Base-by-base conservation (phyloP, 2,329 filamentous ascomycete genomes). In the Ophioceras dolichostomum region DNA sequence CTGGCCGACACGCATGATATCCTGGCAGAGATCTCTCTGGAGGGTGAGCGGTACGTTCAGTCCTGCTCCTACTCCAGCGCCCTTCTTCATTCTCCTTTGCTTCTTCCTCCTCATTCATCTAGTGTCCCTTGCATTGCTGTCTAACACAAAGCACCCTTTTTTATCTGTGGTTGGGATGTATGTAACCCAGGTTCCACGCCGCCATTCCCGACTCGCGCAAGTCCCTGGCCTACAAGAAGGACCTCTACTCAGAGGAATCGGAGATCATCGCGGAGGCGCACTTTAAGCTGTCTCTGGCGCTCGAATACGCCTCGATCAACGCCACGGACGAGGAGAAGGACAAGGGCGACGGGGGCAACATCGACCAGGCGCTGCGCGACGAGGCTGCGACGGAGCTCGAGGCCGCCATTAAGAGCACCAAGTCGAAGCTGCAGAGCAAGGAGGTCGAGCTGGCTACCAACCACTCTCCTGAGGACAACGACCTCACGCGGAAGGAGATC, bases 11-110 rank as follows among this genome's bases (percentile, higher is more conserved):
- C 86, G 8, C 86, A 95, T 56, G 88, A 95, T 55, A 73, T 94
- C 39, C 82, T 96, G 43, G 84, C 88, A 9, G 91, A 98, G 60
- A 95, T 98, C 43, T 93, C 83, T n/a, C 68, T 98, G 20, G 91
- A 98, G 62, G 94, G 91, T 48, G 91, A 96, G 61, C 79, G 83
- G 64, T 78, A 61, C 41, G 57, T 43, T n/a, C n/a, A n/a, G n/a
- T n/a, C n/a, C n/a, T n/a, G n/a, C n/a, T n/a, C n/a, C n/a, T n/a
- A 31, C 28, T 35, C 22, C 27, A 31, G 13, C 20, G 7, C 20
- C 38, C 17, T 27, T 28, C 28, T 39, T 19, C 31, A 12, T 14
- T 26, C 37, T 39, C 12, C 30, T 21, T 30, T 31, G n/a, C n/a
- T n/a, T n/a, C n/a, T n/a, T n/a, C n/a, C n/a, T n/a, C n/a, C n/a